A percentile compares a stretch with the other conserved stretches of the same genome.
Conservation (phyloP, 2,329 filamentous ascomycete species). For the Aspergillus sp. region DNA sequence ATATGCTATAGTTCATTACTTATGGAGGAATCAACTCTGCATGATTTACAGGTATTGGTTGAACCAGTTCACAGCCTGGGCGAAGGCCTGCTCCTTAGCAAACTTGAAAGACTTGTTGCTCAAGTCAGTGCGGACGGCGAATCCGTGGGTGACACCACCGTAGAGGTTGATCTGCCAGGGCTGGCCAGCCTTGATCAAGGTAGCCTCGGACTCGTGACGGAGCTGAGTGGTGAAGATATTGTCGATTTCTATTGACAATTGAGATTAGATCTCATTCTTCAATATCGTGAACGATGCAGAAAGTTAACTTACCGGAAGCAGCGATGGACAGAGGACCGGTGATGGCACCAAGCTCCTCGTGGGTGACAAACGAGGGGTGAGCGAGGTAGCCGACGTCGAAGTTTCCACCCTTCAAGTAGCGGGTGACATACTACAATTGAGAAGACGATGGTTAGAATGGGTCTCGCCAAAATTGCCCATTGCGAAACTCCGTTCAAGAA, state of each 20-base stretch:
- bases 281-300: too few species aligned
- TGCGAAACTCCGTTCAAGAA: not conserved
- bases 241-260: constrained; percentile 39
- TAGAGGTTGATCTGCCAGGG: constrained; percentile 76
- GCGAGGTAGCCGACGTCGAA: constrained; percentile 69
- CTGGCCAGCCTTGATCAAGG: constrained; percentile 52
- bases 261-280: too few species aligned
- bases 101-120: constrained; percentile 56
- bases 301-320: constrained; percentile 40
- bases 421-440: constrained; percentile 56
- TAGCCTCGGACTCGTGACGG: constrained; percentile 61
- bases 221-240: constrained; percentile 60
- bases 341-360: constrained; percentile 62
- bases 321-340: constrained; percentile 65
- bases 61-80: constrained; percentile 75
- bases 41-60: constrained; percentile 50
- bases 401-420: constrained; percentile 59
- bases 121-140: constrained; percentile 64
- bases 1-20: not conserved
- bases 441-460: not conserved
- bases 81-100: constrained; percentile 76
- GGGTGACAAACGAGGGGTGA: constrained; percentile 70
- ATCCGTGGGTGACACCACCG: constrained; percentile 68
- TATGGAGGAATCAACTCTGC: constrained; percentile 10
- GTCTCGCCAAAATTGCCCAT: not conserved